A percentile compares a stretch with the other conserved stretches of the same genome.
Evolutionary conservation across 768 basidiomycete species (phyloP).

Genomic region (Cyclocybe aegerita): DNA sequence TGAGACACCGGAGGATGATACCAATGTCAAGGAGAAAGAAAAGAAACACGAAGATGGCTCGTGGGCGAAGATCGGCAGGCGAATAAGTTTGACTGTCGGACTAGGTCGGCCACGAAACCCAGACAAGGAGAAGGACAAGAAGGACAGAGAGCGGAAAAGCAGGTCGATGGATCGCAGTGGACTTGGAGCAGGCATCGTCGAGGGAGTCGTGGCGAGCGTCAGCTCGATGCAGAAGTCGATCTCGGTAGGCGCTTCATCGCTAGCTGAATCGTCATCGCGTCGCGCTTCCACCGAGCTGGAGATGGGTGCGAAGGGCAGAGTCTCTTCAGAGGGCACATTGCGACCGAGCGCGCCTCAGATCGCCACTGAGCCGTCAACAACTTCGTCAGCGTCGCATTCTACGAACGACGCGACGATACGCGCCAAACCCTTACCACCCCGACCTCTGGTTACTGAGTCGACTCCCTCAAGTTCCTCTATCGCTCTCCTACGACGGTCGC

Average conservation of each 20-base stretch:
- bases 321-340: conserved; percentile 5
- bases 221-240: conserved; percentile 15
- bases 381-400: not conserved
- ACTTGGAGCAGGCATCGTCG: conserved; percentile 9
- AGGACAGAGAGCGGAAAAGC: conserved; percentile 30
- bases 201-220: conserved; percentile 15
- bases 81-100: conserved; percentile 61
- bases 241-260: conserved; percentile 6
- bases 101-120: conserved; percentile 32
- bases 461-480: conserved; percentile 3
- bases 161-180: conserved; percentile 29
- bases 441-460: not conserved
- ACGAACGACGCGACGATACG: not conserved
- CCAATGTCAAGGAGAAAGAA: conserved; percentile 23
- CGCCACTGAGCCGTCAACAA: not conserved
- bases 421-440: conserved; percentile 6
- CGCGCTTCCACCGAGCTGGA: not conserved
- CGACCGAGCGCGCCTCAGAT: not conserved
- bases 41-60: conserved; percentile 34
- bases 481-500: not conserved
- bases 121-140: conserved; percentile 36
- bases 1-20: conserved; percentile 8
- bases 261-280: not conserved
- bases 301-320: conserved; percentile 2
- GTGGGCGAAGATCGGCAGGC: conserved; percentile 66